Evolutionary conservation across 1,284 basidiomycete genomes (phyloP).

Genomic region (Leccinum angustisporum): DNA sequence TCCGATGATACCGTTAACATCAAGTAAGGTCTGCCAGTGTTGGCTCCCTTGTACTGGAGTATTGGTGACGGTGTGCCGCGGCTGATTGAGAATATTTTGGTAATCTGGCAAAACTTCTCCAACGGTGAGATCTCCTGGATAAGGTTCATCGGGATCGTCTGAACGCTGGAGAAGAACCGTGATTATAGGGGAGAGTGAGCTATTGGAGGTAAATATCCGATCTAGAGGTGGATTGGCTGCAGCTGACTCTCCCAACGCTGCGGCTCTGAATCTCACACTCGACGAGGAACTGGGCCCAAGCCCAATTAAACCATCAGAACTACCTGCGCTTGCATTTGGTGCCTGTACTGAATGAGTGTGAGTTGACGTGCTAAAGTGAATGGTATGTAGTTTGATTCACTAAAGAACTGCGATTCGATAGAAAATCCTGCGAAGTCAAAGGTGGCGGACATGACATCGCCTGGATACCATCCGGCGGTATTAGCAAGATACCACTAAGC

Average conservation of each 20-base stretch:
- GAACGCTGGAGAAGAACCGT: slow-evolving; percentile 52
- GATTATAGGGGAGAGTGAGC: slow-evolving; percentile 54
- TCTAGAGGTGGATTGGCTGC: slow-evolving; percentile 56
- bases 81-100: slow-evolving; percentile 40
- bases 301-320: slow-evolving; percentile 45
- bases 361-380: not conserved
- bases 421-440: slow-evolving; percentile 55
- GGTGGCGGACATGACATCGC: slow-evolving; percentile 52
- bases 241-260: slow-evolving; percentile 4
- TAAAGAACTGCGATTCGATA: slow-evolving; percentile 60
- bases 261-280: slow-evolving; percentile 4
- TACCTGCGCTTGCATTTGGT: slow-evolving; percentile 29
- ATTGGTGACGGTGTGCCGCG: slow-evolving; percentile 42
- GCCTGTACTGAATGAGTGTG: slow-evolving; percentile 16
- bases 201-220: slow-evolving; percentile 60
- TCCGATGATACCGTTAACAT: slow-evolving; percentile 50
- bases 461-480: slow-evolving; percentile 22
- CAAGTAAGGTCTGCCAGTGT: slow-evolving; percentile 54
- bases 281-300: slow-evolving; percentile 53
- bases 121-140: slow-evolving; percentile 48
- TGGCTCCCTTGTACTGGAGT: slow-evolving; percentile 41
- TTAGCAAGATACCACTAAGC: not conserved
- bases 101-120: slow-evolving; percentile 46
- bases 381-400: slow-evolving; percentile 39
- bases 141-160: slow-evolving; percentile 43